phyloP scores from a whole-genome alignment of 192 early-diverging fungal genomes.

The Entomortierella beljakovae region DNA sequence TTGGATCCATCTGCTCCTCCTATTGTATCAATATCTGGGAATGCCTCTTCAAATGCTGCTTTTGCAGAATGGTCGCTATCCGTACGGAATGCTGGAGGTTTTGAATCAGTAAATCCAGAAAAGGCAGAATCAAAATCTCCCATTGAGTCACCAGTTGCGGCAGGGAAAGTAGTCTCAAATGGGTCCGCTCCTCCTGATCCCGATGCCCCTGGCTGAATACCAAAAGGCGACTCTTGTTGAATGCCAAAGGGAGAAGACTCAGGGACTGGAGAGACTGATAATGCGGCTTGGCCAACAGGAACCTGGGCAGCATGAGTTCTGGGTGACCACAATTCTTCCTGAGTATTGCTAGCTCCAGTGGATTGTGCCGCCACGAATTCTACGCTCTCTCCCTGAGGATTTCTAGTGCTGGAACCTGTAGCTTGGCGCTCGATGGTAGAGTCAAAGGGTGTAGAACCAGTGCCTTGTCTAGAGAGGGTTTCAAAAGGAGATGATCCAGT shows the following conservation, averaged over 20 bases:
- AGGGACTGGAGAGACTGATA: constrained; percentile 31
- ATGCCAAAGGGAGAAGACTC: constrained; percentile 13
- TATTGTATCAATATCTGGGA: constrained; percentile 40
- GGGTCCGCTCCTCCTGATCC: constrained; percentile 20
- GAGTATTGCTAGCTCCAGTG: neutral
- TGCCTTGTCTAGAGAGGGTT: constrained; percentile 20
- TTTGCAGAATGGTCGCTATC: constrained; percentile 31
- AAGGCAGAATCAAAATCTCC: constrained; percentile 53
- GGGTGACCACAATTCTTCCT: constrained; percentile 37
- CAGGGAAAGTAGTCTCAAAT: constrained; percentile 40
- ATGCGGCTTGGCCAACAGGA: neutral
- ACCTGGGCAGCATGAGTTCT: constrained; percentile 39
- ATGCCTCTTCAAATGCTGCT: constrained; percentile 38
- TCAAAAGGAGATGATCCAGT: constrained; percentile 42
- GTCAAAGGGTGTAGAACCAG: constrained; percentile 29
- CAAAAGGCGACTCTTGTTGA: too few species aligned
- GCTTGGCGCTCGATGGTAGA: constrained; percentile 30
- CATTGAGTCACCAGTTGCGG: constrained; percentile 41
- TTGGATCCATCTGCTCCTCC: constrained; percentile 14
- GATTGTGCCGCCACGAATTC: neutral
- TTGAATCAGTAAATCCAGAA: constrained; percentile 17
- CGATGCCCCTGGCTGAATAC: neutral
- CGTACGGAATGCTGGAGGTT: neutral
- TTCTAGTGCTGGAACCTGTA: constrained; percentile 35
- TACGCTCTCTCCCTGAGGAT: constrained; percentile 10